Base-by-base conservation (phyloP, 257 asterid species). In the Nicotiana noctiflora region DNA sequence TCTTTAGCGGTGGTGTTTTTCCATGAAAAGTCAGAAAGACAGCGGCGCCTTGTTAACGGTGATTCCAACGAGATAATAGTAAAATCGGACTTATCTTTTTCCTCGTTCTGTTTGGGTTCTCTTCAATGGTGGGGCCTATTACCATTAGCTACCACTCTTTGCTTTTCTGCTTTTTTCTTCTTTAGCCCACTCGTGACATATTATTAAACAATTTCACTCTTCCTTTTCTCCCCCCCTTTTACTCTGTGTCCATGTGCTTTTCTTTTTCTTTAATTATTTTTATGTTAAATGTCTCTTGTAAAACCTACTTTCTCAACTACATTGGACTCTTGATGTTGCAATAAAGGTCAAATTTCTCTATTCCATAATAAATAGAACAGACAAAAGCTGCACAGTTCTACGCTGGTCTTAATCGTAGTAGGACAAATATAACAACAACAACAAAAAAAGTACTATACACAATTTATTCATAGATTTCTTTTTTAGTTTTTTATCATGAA, bases 151-250 rank as follows among this genome's bases (percentile, higher is more conserved):
- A 51, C 46, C 15, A 2, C 19, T 8, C 83, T 89, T 84, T 82
- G 85, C 90, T 84, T 90, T 90, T 82, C 84, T 77, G 84, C 84
- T 84, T 76, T 40, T 3, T 68, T 55, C 12, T 34, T 44, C 29
- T 57, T 68, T 52, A 61, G 15, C 78, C 88, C 90, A 85, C 92
- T 89, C 94, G 98, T 92, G 97, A 91, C 88, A 40, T 84, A 63
- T 57, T 82, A 65, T 82, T 86, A 56, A 84, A 80, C 27, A 65
- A 67, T 77, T 82, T 27, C 52, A 53, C 49, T 27, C 57, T 44
- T 14, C 76, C 49, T 67, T 67, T 37, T 44, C 2, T 3, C 2
- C 53, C 49, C 76, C 70, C 37, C 40, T 77, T 77, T 77, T 37
- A 8, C 56, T 77, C 68, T 56, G 8, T 57, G 5, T 55, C 55